These are phyloP conservation scores for Aspergillus tamarii DNA, from an alignment of 2,329 filamentous ascomycete species.

Conservation along the genomic window DNA sequence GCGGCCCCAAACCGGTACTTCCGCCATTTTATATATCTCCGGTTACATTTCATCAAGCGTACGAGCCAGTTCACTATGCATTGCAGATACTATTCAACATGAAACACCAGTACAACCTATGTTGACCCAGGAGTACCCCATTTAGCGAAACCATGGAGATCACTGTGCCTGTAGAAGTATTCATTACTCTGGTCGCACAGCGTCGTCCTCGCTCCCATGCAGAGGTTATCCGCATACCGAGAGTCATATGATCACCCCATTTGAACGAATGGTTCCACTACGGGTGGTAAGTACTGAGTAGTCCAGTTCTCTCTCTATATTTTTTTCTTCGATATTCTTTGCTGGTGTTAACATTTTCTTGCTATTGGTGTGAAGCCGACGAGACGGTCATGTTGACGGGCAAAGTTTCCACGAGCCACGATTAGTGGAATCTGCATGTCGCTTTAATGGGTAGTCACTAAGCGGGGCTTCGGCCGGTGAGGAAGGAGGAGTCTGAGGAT, in stretches of 20 bases:
- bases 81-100: constrained; percentile 7
- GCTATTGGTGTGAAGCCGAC: constrained; percentile 4
- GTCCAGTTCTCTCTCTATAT: background rate
- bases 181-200: background rate
- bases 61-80: constrained; percentile 4
- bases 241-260: background rate
- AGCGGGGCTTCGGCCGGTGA: constrained; percentile 16
- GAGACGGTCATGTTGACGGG: background rate
- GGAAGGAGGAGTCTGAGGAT: background rate
- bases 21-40: background rate
- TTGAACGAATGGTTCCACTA: background rate
- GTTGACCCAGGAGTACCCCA: background rate
- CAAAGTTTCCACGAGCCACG: constrained; percentile 4
- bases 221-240: background rate
- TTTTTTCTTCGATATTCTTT: background rate
- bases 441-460: constrained; percentile 26
- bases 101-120: constrained; percentile 3
- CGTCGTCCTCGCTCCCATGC: background rate
- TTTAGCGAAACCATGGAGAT: background rate
- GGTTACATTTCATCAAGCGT: background rate
- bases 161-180: background rate
- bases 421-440: constrained; percentile 23
- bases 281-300: background rate
- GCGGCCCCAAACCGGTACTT: background rate
- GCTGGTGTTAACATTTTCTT: background rate